These are phyloP conservation scores for Apophysomyces variabilis DNA, from an alignment of 371 early-diverging fungal species.

Conservation along the genomic window DNA sequence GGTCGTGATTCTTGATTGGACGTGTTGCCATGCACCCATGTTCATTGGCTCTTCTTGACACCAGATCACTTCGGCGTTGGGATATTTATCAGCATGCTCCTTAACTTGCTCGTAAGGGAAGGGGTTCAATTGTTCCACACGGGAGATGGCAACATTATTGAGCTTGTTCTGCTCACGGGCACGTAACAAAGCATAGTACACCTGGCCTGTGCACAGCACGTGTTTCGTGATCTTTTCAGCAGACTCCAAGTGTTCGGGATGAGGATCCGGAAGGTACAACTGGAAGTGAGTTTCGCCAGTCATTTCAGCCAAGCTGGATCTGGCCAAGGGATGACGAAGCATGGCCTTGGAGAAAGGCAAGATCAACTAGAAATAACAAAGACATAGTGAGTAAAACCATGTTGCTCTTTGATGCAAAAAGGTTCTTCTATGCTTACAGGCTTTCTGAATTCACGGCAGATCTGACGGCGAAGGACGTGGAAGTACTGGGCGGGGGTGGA, in stretches of 20 bases:
- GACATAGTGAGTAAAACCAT: neutral
- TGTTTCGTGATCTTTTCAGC: conserved; percentile 85
- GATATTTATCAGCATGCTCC: conserved; percentile 88
- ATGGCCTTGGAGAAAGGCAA: conserved; percentile 91
- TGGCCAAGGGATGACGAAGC: conserved; percentile 92
- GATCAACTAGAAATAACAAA: conserved; percentile 59
- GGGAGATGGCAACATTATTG: conserved; percentile 87
- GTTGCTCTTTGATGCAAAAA: neutral
- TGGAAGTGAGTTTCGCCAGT: conserved; percentile 83
- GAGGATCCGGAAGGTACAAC: conserved; percentile 89
- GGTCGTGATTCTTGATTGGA: conserved; percentile 86
- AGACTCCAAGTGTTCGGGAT: conserved; percentile 74
- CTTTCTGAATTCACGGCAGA: conserved; percentile 96
- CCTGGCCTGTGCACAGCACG: conserved; percentile 94
- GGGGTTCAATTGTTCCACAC: conserved; percentile 94
- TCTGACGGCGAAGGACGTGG: conserved; percentile 95
- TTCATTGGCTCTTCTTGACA: conserved; percentile 97
- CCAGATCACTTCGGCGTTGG: conserved; percentile 90
- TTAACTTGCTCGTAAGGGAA: conserved; percentile 95
- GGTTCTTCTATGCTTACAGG: conserved; percentile 53
- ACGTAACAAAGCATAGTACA: conserved; percentile 89
- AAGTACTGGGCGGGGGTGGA: conserved; percentile 97
- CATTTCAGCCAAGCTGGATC: conserved; percentile 85
- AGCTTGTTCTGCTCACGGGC: conserved; percentile 89
- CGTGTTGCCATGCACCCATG: conserved; percentile 90